phyloP scores from a whole-genome alignment of 768 basidiomycete species.

The Tubosaeta sp. region DNA sequence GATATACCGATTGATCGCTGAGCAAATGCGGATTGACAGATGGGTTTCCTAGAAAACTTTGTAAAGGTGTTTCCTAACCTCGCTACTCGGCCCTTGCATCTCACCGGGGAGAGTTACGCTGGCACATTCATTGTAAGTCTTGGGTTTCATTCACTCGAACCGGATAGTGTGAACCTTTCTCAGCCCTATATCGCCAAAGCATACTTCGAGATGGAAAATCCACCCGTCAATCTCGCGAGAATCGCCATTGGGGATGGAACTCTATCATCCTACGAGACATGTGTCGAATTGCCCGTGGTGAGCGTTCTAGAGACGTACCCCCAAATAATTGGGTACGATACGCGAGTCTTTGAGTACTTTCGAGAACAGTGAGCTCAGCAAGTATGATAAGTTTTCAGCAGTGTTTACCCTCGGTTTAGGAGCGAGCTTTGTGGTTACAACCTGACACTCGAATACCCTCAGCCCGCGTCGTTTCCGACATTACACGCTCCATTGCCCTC shows the following conservation, averaged over 20 bases:
- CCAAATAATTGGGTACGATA: conserved; percentile 70
- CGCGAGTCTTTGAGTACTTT: conserved; percentile 63
- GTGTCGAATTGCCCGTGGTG: conserved; percentile 55
- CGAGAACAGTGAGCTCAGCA: conserved; percentile 65
- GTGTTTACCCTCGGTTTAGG: conserved; percentile 30
- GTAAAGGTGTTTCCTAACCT: conserved; percentile 73
- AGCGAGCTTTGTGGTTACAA: conserved; percentile 59
- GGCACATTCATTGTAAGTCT: conserved; percentile 63
- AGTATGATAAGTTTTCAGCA: too few relatives aligned
- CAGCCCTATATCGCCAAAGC: conserved; percentile 78
- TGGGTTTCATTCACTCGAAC: neutral
- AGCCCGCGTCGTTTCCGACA: conserved; percentile 47
- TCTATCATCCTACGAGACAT: conserved; percentile 43
- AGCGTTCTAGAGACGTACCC: conserved; percentile 67
- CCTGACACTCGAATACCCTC: conserved; percentile 67
- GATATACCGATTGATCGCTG: neutral
- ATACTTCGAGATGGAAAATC: conserved; percentile 57
- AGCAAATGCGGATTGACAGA: conserved; percentile 34
- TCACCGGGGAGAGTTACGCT: conserved; percentile 75
- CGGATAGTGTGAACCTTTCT: too few relatives aligned
- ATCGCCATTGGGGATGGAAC: conserved; percentile 71
- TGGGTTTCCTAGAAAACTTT: conserved; percentile 67
- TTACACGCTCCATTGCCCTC: neutral
- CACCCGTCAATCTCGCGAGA: conserved; percentile 64
- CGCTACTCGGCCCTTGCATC: conserved; percentile 58